A percentile compares a stretch with the other conserved stretches of the same genome.
Evolutionary conservation across 2,329 filamentous ascomycete genomes (phyloP).

Genomic region (Cladophialophora exuberans): DNA sequence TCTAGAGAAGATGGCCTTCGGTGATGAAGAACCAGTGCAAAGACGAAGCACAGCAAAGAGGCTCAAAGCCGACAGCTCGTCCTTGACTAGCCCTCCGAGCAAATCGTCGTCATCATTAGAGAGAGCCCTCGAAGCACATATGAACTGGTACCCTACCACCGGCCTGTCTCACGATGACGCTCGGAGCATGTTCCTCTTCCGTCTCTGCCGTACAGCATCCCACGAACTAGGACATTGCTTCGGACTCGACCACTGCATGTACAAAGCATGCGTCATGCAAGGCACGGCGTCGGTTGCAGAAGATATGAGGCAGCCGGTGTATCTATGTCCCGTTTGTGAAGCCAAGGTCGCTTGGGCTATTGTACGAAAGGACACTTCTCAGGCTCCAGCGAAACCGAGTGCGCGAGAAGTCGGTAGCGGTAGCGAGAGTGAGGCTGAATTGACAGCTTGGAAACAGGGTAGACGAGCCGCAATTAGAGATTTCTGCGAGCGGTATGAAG

Average conservation of each 20-base stretch:
- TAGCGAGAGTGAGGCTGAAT: background rate
- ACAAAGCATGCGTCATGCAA: conserved; percentile 65
- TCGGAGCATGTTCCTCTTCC: conserved; percentile 59
- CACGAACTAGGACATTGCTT: conserved; percentile 73
- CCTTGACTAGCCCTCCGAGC: background rate
- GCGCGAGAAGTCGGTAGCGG: background rate
- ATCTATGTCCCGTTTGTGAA: conserved; percentile 63
- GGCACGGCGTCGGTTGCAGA: conserved; percentile 60
- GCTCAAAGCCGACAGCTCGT: background rate
- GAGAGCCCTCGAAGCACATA: background rate
- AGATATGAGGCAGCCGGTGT: conserved; percentile 65
- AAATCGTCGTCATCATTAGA: background rate
- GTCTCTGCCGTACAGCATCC: conserved; percentile 60
- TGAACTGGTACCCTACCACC: background rate
- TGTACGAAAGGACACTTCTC: background rate
- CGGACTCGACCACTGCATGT: conserved; percentile 65
- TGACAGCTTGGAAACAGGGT: background rate
- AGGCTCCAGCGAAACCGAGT: background rate
- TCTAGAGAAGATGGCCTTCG: conserved; percentile 45
- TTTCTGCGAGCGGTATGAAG: background rate
- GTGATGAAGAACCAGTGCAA: background rate
- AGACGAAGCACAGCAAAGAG: background rate
- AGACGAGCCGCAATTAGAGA: background rate
- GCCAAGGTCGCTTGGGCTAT: conserved; percentile 52
- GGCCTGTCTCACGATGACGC: background rate